Conservation (phyloP, 23 red algal genomes). For the Gracilaria caudata region DNA sequence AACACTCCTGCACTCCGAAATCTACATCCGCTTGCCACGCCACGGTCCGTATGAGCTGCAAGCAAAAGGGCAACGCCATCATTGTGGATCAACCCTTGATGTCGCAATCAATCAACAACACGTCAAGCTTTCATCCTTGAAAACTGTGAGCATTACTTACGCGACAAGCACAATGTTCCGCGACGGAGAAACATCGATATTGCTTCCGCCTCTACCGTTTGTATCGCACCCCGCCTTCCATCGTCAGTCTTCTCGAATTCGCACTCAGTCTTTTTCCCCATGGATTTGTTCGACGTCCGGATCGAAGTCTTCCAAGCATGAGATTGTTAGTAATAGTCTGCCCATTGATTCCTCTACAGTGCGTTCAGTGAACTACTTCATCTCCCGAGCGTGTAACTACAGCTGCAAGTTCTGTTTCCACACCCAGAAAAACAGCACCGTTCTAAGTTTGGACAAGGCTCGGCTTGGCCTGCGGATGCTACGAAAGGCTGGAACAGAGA, state of each 20-base stretch:
- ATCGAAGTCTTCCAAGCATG: not conserved
- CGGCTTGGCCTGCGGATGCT: not conserved
- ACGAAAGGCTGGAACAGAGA: slow-evolving; percentile 4
- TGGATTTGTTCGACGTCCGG: not conserved
- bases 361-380: not conserved
- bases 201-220: not conserved
- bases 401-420: slow-evolving; percentile 14
- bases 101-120: not conserved
- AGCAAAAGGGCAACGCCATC: not conserved
- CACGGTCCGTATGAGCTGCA: too few species aligned
- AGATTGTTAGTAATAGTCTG: not conserved
- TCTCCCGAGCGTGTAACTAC: slow-evolving; percentile 12
- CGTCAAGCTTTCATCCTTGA: not conserved
- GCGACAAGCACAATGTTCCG: not conserved
- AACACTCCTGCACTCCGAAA: too few species aligned
- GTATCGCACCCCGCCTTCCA: not conserved
- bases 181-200: not conserved
- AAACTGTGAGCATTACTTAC: not conserved
- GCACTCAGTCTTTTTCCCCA: not conserved
- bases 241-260: not conserved
- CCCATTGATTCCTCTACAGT: not conserved
- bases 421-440: not conserved
- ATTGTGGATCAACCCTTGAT: not conserved
- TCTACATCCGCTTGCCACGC: too few species aligned
- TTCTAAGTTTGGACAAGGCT: not conserved